Conservation (phyloP, 2,329 filamentous ascomycete genomes). For the Aciculosporium take region DNA sequence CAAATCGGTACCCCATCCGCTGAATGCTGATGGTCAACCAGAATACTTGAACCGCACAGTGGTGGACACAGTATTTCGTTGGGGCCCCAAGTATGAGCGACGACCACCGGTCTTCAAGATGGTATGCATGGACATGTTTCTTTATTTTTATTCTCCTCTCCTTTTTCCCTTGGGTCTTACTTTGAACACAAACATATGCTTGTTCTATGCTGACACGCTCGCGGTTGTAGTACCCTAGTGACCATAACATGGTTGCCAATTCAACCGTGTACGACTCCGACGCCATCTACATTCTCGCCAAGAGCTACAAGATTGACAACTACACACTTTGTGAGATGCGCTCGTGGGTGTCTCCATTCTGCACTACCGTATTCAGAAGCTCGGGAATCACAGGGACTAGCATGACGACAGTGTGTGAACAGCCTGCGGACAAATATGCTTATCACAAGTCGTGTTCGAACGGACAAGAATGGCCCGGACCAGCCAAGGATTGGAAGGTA, state of each 20-base stretch:
- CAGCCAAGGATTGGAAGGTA: conserved; percentile 36
- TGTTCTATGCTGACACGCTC: not conserved
- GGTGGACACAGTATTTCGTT: conserved; percentile 58
- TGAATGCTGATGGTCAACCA: conserved; percentile 10
- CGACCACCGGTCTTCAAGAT: conserved; percentile 38
- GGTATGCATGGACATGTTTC: conserved; percentile 14
- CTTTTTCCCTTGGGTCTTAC: not conserved
- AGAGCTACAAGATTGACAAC: conserved; percentile 23
- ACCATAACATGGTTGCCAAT: conserved; percentile 55
- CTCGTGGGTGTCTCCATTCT: conserved; percentile 48
- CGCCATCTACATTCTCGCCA: conserved; percentile 53
- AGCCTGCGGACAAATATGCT: conserved; percentile 34
- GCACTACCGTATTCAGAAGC: conserved; percentile 47
- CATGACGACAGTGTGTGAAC: conserved; percentile 48
- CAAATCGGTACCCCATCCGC: conserved; percentile 20
- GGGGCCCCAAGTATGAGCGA: conserved; percentile 39
- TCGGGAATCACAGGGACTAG: conserved; percentile 42
- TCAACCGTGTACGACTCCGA: conserved; percentile 26
- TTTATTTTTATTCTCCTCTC: not conserved
- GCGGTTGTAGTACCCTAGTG: conserved; percentile 32
- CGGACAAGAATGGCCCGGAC: conserved; percentile 17
- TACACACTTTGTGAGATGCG: conserved; percentile 57
- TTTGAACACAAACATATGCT: not conserved
- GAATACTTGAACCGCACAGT: conserved; percentile 40
- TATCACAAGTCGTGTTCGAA: conserved; percentile 33